Base-by-base conservation (phyloP, 1,284 basidiomycete genomes). In the Moesziomyces antarcticus region DNA sequence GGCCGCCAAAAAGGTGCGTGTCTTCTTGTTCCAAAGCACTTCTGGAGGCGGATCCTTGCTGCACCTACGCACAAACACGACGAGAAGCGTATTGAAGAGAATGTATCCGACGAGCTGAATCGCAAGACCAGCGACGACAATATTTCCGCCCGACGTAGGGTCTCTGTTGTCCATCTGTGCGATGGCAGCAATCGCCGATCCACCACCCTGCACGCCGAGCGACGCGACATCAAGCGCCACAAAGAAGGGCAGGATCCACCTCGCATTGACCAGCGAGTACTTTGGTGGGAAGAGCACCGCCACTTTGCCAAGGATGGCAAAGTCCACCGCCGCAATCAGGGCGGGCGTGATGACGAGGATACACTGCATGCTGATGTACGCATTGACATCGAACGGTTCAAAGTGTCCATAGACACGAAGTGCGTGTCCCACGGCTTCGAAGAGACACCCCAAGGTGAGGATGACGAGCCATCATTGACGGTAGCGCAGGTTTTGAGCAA, bases 331-430 rank as follows among this genome's bases (percentile, higher is more conserved):
- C 20, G 70, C 76, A 54, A 78, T 74, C 16, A 78, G 49, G 35
- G 68, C 75, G 1, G 76, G 76, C 1, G 74, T 78, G 16, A 78
- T 43, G 25, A 78, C 73, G 5, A 76, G 47, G 9, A 78, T 57
- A 27, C 50, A 51, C 56, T 74, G 65, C 53, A 74, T 76, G 16
- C 71, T 75, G 20, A 67, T 77, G 49, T 76, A 78, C 18, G 58
- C 40, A 30, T 77, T 52, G 16, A 53, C 50, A 5, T 45, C 14
- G n/a, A 18, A 25, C 1, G 69, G 50, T 5, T 75, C 14, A 41
- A 24, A 55, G 54, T 74, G 75, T 10, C 75, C 73, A 27, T 52
- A 52, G 21, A 78, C 48, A n/a, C 76, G 64, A 13, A 55, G 24
- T 3, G 47, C 51, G 45, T 70, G 57, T 5, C 66, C 73, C 35